phyloP scores from a whole-genome alignment of 2,329 filamentous ascomycete species.

The Drechslerella stenobrocha region DNA sequence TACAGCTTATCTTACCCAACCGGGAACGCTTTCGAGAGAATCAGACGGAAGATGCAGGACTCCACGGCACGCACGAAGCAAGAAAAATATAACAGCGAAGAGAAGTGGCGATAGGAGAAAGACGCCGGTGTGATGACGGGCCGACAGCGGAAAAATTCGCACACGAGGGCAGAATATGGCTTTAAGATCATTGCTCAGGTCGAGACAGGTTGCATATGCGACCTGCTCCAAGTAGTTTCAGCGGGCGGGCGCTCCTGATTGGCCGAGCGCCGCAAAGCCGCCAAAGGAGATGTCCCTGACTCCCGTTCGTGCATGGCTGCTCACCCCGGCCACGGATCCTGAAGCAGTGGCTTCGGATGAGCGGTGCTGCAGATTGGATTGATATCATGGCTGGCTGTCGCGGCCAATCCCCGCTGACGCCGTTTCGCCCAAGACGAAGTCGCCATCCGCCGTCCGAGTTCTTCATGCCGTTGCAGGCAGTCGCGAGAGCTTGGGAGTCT shows the following conservation, averaged over 20 bases:
- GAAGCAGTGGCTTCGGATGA: slow-evolving; percentile 3
- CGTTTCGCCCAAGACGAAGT: not conserved
- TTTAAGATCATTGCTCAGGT: slow-evolving; percentile 30
- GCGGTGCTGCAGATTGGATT: slow-evolving; percentile 1
- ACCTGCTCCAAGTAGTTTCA: slow-evolving; percentile 38
- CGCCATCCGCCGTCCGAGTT: too few species aligned
- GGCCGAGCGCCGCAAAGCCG: slow-evolving; percentile 27
- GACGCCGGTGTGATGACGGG: slow-evolving; percentile 37
- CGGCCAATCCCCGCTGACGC: slow-evolving; percentile 3
- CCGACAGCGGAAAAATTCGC: slow-evolving; percentile 28
- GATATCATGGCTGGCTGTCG: not conserved
- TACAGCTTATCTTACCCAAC: slow-evolving; percentile 32
- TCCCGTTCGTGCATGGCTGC: slow-evolving; percentile 48
- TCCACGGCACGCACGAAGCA: slow-evolving; percentile 13
- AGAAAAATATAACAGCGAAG: slow-evolving; percentile 22
- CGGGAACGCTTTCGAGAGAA: slow-evolving; percentile 17
- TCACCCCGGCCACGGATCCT: slow-evolving; percentile 26
- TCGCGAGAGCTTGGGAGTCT: too few species aligned
- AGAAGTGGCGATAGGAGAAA: slow-evolving; percentile 25
- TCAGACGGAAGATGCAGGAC: slow-evolving; percentile 9
- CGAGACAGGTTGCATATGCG: slow-evolving; percentile 34
- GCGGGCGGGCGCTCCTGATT: slow-evolving; percentile 35
- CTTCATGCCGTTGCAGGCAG: too few species aligned
- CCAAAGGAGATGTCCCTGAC: slow-evolving; percentile 47
- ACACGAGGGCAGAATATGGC: slow-evolving; percentile 21